phyloP scores from a whole-genome alignment of 2,329 filamentous ascomycete species.

The Diaporthe velutina region DNA sequence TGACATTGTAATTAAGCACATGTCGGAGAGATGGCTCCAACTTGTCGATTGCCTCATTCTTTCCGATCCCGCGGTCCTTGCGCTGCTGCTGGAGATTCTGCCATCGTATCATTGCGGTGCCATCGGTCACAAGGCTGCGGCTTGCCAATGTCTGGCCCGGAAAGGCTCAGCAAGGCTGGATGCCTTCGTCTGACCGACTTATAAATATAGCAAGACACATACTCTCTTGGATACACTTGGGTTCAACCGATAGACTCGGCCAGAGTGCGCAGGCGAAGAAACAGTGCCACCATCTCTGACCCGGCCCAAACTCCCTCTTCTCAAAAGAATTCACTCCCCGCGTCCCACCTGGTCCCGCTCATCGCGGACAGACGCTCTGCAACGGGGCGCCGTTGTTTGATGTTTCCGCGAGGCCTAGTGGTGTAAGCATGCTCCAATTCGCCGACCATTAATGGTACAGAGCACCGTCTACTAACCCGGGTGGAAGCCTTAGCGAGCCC shows the following conservation, averaged over 20 bases:
- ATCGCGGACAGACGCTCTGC: not conserved
- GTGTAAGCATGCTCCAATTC: not conserved
- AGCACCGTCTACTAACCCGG: constrained; percentile 4
- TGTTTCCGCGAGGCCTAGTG: not conserved
- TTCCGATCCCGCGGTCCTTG: not conserved
- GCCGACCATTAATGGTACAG: not conserved
- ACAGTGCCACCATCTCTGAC: not conserved
- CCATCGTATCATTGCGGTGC: constrained; percentile 2
- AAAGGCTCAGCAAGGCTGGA: not conserved
- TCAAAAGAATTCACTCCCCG: not conserved
- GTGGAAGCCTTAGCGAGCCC: not conserved
- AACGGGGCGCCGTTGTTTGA: not conserved
- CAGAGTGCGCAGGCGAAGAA: constrained; percentile 15
- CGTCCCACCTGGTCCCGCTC: not conserved
- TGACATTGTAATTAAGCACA: constrained; percentile 3
- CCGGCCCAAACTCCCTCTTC: not conserved
- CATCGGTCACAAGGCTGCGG: constrained; percentile 25
- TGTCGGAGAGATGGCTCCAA: not conserved
- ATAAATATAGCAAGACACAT: not conserved
- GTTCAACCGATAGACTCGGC: not conserved
- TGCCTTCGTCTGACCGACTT: not conserved
- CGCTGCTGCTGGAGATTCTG: not conserved
- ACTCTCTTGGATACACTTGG: not conserved
- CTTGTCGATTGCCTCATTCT: constrained; percentile 8
- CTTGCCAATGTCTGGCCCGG: not conserved